Base-by-base conservation (phyloP, 768 basidiomycete species). In the Cubamyces lactineus region DNA sequence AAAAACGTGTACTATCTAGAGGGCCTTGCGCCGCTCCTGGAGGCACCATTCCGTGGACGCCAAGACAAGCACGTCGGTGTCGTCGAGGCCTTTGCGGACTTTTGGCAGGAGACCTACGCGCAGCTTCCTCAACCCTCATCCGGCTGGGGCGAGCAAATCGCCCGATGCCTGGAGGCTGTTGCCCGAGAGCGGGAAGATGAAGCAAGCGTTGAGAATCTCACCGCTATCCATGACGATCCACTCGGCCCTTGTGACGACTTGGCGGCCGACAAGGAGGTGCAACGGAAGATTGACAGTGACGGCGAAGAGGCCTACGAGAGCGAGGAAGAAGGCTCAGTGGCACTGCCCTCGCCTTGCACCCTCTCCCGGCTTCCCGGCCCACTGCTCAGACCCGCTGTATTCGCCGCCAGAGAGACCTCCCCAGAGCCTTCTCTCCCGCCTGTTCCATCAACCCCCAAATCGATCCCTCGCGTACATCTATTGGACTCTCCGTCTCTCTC, bases 71-170 rank as follows among this genome's bases (percentile, higher is more conserved):
- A 82, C 3, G 66, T 65, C 0, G 69, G 76, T 2, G 76, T 81
- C 3, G 71, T 72, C 13, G 81, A 84, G 6, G 78, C 85, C 2
- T 91, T 92, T 68, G 70, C 70, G 7, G 82, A 83, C 30, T 88
- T 87, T 69, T 92, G 91, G 91, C 70, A 77, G 16, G 66, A 75
- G 1, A 77, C 78, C 2, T 89, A 79, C 62, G 76, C 76, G 12
- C 54, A 71, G 1, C 39, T 77, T 23, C 63, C 75, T 3, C 72
- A 76, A 23, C 86, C 87, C 0, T 62, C 69, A 15, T 69, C 68
- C 2, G 85, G 83, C 5, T 92, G 88, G 87, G 81, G 86, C 0
- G 73, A 75, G 28, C 73, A 77, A 42, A 76, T 88, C 21, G 69
- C 64, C 23, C 66, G 70, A 16, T 79, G 78, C 57, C 66, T 82